A percentile compares a stretch with the other conserved stretches of the same genome.
Evolutionary conservation across 164 flowering plant genomes (phyloP).

Genomic region (Tetracentron sinense): DNA sequence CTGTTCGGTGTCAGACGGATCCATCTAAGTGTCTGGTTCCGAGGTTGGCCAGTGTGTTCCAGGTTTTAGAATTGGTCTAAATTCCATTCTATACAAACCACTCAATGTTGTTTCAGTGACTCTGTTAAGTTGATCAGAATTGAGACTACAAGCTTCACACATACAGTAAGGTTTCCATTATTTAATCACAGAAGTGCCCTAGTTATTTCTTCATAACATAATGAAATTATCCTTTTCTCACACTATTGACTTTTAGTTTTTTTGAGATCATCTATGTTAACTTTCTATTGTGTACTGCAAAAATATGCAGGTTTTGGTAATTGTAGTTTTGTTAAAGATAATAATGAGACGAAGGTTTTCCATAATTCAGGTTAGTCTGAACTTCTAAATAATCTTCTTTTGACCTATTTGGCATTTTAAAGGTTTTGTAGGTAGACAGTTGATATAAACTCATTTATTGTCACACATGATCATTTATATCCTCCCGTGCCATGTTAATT

Average conservation of each 20-base stretch:
- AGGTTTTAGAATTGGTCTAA: too few relatives aligned
- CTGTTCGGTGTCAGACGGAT: too few relatives aligned
- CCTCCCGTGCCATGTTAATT: too few relatives aligned
- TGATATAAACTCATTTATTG: not conserved
- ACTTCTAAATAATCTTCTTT: not conserved
- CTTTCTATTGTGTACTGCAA: not conserved
- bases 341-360: slow-evolving; percentile 1
- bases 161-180: too few relatives aligned
- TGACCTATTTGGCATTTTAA: not conserved
- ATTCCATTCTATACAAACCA: too few relatives aligned
- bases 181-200: too few relatives aligned
- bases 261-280: not conserved
- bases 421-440: not conserved
- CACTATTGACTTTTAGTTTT: not conserved
- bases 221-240: not conserved
- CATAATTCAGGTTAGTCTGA: slow-evolving; percentile 1
- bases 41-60: too few relatives aligned
- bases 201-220: not conserved
- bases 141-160: too few relatives aligned
- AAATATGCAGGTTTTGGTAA: slow-evolving; percentile 1
- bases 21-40: too few relatives aligned
- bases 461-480: too few relatives aligned
- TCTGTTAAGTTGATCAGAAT: too few relatives aligned
- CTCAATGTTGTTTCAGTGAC: too few relatives aligned
- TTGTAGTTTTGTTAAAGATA: slow-evolving; percentile 1